These are phyloP conservation scores for Crithidia sp. DNA, from an alignment of 208 protist species.

Conservation along the genomic window DNA sequence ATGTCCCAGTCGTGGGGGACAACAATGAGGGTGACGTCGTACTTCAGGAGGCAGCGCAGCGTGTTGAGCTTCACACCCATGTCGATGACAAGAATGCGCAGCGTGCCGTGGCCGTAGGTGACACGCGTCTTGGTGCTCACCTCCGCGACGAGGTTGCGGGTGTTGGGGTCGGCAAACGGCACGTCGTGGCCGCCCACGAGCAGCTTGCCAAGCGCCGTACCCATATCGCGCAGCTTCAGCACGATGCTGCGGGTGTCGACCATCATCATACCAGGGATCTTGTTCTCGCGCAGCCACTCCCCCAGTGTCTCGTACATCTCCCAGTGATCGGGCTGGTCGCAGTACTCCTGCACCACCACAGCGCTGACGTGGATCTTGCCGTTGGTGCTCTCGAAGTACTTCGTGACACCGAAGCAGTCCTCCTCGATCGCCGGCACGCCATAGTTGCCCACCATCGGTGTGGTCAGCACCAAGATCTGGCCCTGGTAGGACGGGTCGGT, in stretches of 20 bases:
- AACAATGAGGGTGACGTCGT: conserved; percentile 86
- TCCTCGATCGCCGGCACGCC: conserved; percentile 91
- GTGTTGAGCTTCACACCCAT: conserved; percentile 96
- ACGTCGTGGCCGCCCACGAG: conserved; percentile 75
- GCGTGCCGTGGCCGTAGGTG: conserved; percentile 89
- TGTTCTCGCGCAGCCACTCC: conserved; percentile 91
- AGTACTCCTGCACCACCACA: conserved; percentile 95
- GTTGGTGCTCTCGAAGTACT: conserved; percentile 95
- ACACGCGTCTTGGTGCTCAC: conserved; percentile 88
- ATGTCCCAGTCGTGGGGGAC: conserved; percentile 97
- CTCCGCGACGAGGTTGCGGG: conserved; percentile 94
- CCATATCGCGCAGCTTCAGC: conserved; percentile 95
- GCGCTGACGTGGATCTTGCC: conserved; percentile 91
- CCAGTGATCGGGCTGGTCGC: conserved; percentile 96
- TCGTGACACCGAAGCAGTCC: conserved; percentile 93
- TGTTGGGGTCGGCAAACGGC: conserved; percentile 94
- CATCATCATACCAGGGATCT: conserved; percentile 97
- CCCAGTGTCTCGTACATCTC: conserved; percentile 84
- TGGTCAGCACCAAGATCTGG: conserved; percentile 98
- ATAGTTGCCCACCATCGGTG: conserved; percentile 98
- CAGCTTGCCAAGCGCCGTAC: conserved; percentile 93
- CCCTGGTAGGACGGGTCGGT: conserved; percentile 98
- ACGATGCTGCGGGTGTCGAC: conserved; percentile 98
- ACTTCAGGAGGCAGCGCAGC: conserved; percentile 91
- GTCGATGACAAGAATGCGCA: conserved; percentile 92